phyloP scores from a whole-genome alignment of 2,329 filamentous ascomycete genomes.

The Diaporthe capsici region DNA sequence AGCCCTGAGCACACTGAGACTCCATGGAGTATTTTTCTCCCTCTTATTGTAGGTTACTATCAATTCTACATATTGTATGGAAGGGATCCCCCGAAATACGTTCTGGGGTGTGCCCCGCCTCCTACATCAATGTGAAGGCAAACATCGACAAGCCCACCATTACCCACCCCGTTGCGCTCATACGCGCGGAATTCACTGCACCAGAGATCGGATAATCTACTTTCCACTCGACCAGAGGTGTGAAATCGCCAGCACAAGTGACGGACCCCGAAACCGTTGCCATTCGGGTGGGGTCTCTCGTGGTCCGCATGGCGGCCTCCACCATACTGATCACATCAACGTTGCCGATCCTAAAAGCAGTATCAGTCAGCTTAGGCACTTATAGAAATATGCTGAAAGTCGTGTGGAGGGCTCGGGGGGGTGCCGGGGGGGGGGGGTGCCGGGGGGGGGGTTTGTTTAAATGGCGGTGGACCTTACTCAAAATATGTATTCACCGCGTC shows the following conservation, averaged over 20 bases:
- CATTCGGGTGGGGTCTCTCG: not conserved
- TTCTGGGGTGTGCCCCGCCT: too few species aligned
- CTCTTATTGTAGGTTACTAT: not conserved
- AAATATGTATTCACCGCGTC: conserved; percentile 10
- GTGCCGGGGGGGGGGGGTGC: not conserved
- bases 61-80: not conserved
- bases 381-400: too few species aligned
- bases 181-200: not conserved
- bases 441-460: not conserved
- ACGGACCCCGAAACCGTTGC: not conserved
- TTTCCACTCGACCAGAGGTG: not conserved
- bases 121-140: not conserved
- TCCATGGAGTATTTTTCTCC: not conserved
- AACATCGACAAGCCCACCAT: not conserved
- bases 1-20: not conserved
- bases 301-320: conserved; percentile 7
- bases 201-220: not conserved
- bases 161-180: not conserved
- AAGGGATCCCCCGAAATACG: not conserved
- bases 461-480: not conserved
- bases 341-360: not conserved
- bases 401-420: not conserved
- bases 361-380: not conserved
- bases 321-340: not conserved
- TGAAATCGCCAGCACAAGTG: not conserved